Percentiles rank a stretch among this genome's conserved stretches.
Conservation (phyloP, 2,329 filamentous ascomycete genomes). For the Fusarium foetens region DNA sequence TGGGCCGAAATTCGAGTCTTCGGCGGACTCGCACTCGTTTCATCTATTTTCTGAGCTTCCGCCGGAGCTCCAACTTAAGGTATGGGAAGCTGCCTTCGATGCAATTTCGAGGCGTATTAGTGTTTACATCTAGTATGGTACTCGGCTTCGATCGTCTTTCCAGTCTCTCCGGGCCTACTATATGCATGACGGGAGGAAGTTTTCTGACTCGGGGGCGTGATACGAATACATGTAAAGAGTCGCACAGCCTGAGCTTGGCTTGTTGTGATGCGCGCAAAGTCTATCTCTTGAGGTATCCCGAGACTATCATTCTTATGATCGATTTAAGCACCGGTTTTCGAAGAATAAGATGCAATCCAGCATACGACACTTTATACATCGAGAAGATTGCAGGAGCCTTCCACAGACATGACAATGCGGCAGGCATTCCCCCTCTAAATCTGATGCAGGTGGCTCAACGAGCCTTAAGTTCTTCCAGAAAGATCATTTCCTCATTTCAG, state of each 20-base stretch:
- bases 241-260: neutral
- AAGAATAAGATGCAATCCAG: neutral
- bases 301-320: neutral
- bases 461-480: accelerated
- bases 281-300: neutral
- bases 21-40: neutral
- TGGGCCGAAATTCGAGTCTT: neutral
- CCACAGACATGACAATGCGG: neutral
- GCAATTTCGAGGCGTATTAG: neutral
- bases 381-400: accelerated
- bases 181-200: neutral
- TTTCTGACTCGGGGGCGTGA: neutral
- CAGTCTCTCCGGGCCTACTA: neutral
- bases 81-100: constrained; percentile 6
- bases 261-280: neutral
- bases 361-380: neutral
- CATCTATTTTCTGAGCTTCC: neutral
- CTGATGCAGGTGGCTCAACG: neutral
- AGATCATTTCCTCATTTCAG: neutral
- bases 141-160: neutral
- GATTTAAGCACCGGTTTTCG: neutral
- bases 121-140: accelerated
- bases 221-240: neutral
- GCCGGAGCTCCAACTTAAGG: neutral
- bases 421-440: accelerated